These are phyloP conservation scores for Halocafeteria seosinensis DNA, from an alignment of 108 stramenopile genomes.

Conservation along the genomic window DNA sequence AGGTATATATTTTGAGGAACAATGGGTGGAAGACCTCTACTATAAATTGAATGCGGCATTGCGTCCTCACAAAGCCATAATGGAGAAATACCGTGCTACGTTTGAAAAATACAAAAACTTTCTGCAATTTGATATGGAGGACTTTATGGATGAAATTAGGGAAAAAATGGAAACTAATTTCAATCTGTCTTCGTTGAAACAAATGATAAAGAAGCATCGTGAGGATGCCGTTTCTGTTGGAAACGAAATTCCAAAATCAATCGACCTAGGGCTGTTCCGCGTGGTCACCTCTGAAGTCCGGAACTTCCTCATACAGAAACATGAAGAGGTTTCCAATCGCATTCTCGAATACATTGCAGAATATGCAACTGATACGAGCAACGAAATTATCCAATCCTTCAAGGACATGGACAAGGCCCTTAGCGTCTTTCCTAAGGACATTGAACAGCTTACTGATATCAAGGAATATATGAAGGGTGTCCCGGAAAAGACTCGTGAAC, in stretches of 20 bases:
- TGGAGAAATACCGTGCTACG: constrained; percentile 11
- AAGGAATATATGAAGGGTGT: constrained; percentile 18
- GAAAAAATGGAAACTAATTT: constrained; percentile 13
- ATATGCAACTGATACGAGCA: constrained; percentile 10
- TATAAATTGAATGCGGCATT: constrained; percentile 3
- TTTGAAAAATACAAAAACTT: constrained; percentile 24
- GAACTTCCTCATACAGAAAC: constrained; percentile 25
- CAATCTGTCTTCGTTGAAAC: constrained; percentile 21
- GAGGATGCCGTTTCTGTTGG: constrained; percentile 13
- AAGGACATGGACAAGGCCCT: constrained; percentile 15
- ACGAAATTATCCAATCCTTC: constrained; percentile 18
- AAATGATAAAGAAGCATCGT: constrained; percentile 22
- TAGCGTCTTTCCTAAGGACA: constrained; percentile 23
- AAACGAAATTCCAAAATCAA: constrained; percentile 16
- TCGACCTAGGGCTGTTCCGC: constrained; percentile 29
- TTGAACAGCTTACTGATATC: constrained; percentile 34
- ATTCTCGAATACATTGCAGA: constrained; percentile 16
- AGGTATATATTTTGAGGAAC: constrained; percentile 9
- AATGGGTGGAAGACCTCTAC: constrained; percentile 24
- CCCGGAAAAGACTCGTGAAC: constrained; percentile 15
- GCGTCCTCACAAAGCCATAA: constrained; percentile 3
- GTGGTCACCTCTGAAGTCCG: constrained; percentile 18
- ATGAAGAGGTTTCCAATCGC: constrained; percentile 16
- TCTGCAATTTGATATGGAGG: constrained; percentile 34
- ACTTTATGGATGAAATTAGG: constrained; percentile 16